Evolutionary conservation across 129 eudicot species (phyloP), one percentile per base, ranked within the genome.

Genomic region (Lactuca sativa): DNA sequence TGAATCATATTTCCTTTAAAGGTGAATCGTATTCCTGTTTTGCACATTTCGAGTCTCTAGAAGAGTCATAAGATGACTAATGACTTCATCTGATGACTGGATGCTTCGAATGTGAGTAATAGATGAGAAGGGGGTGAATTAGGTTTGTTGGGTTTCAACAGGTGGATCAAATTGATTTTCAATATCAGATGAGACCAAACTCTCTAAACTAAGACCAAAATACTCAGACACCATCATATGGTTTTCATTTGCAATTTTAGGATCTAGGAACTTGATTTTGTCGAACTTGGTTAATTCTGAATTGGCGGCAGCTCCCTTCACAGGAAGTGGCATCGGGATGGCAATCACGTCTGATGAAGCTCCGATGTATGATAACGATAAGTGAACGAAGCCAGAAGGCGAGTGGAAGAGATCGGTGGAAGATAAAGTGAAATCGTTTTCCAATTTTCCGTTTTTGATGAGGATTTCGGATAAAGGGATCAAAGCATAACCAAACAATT

Each of bases 191-290:
- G 90, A 85, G 38, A 80, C 96, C 59, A 83, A 64, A 78, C 91
- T 83, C 67, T 85, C 89, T 4, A 92, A 81, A 49, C 88, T 85
- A 15, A 91, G 71, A 59, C 85, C 85, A 38, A 82, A 63, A 73
- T 92, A 92, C 72, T 89, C 90, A 0, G 90, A 84, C 31, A 92
- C 92, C 98, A 92, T 92, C 84, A 78, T 69, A 55, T 89, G 75
- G 70, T 86, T 89, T 82, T 92, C 98, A 41, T 81, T 86, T 16
- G 32, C 80, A 6, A 89, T 47, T 18, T 81, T 86, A 4, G 98
- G 98, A 64, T 92, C 98, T 8, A 95, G 96, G 71, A 89, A 92
- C 92, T 89, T 96, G 21, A 92, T 78, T 56, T 83, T 86, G 62
- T 83, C 91, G 60, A 86, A 73, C 38, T 85, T 95, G 40, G 34